Base-by-base conservation (phyloP, 768 basidiomycete genomes). In the Boletus tylopilopsis region DNA sequence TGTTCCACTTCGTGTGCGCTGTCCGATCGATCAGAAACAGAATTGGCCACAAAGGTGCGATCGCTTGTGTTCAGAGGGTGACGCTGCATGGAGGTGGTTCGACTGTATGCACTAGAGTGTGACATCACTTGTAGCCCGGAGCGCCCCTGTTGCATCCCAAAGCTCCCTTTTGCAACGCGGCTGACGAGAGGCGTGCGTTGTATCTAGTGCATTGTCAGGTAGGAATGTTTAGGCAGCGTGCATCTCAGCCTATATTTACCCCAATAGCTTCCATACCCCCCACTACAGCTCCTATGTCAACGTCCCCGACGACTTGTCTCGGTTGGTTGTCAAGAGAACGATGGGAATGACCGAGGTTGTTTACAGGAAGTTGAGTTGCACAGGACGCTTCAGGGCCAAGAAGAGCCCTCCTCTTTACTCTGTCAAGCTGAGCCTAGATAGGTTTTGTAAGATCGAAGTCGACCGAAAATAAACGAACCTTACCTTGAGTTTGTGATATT, bases 401-500 rank as follows among this genome's bases (percentile, higher is more conserved):
- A 16, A 93, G 74, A 13, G 87, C 79, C 59, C 81, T 92, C 49
- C 90, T 80, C 69, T 90, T 93, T 56, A 90, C 76, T 62, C 87
- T 90, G 63, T 93, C 90, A 52, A 85, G 79, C 58, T 90, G 87
- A 35, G 71, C 71, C 90, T 91, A 49, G 24, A 40, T 32, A 13
- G 44, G 9, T 44, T 45, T 24, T 45, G 38, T 33, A 18, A 37
- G 19, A 30, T 23, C 23, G 25, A 39, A 23, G n/a, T 39, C 16
- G 0, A 45, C 34, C 30, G 30, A 34, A 22, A 19, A 16, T 39
- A 2, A 32, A 40, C 7, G 11, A 27, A 46, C 24, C 44, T 25
- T 24, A 81, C 90, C 76, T 92, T 93, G 34, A 93, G 78, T 62
- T 89, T 91, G 48, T 87, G 86, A 60, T 92, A 93, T 60, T 92